Evolutionary conservation across 1,139 yeast genomes (phyloP), one percentile per base, ranked within the genome.

Genomic region (Scheffersomyces cryptocercus): DNA sequence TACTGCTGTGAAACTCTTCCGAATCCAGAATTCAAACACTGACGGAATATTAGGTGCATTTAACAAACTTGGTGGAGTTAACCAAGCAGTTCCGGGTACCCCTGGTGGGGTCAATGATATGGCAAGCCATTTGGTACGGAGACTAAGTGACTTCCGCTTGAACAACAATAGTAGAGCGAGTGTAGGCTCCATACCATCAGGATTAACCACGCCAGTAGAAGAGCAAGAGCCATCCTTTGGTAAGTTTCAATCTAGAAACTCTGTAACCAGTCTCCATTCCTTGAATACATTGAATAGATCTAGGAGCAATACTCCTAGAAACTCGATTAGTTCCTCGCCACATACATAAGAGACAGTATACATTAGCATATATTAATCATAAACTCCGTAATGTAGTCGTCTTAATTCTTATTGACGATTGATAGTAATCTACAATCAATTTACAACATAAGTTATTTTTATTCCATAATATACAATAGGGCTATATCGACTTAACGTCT

Each of bases 1-100:
- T 3, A 85, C 96, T 0, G 58, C 69, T 13, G 71, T 89, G 36
- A 76, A 64, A 49, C 68, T 89, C 30, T 89, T 90, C 67, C 73
- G 70, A 37, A 68, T 86, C 13, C 80, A 76, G 48, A 70, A 62
- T 15, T 52, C 65, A 0, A 61, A 62, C 3, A 64, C 62, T n/a
- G 73, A 65, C 7, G 26, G 26, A 20, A 20, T 20, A 5, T 4
- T 20, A 20, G 70, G 75, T 1, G 76, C 82, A 16, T 54, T 65
- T 61, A 64, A 65, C 13, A 62, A 60, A 34, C 50, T 54, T 26
- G 54, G 52, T n/a, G 47, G 50, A n/a, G 48, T 47, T 13, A 44
- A 38, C 29, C 62, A 54, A 28, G 59, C 67, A 0, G 55, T 48
- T 3, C 70, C 72, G 2, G 59, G 59, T 12, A 59, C 68, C 5